Evolutionary conservation across 371 early-diverging fungal species (phyloP).

Genomic region (Zychaea mexicana): DNA sequence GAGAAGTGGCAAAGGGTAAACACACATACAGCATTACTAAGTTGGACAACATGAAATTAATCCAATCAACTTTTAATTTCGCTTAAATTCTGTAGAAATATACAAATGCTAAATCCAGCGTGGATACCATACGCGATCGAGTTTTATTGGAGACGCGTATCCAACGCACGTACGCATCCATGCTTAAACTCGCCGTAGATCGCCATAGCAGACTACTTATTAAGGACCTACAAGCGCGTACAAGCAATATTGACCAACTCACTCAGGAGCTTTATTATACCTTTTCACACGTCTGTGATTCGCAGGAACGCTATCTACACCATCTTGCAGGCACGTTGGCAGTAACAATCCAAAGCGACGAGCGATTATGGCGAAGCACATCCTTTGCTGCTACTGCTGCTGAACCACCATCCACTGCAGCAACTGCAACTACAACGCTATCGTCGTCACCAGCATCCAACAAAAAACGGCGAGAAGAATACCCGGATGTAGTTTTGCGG

Average conservation of each 20-base stretch:
- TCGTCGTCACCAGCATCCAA: not conserved
- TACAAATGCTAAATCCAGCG: not conserved
- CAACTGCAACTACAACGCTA: not conserved
- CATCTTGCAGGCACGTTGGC: conserved; percentile 29
- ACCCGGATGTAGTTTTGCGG: not conserved
- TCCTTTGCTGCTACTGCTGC: not conserved
- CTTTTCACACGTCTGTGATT: conserved; percentile 10
- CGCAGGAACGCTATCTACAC: conserved; percentile 15
- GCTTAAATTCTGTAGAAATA: conserved; percentile 8
- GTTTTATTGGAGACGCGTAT: conserved; percentile 13
- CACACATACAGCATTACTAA: no score
- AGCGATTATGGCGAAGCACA: no score
- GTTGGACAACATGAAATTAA: no score
- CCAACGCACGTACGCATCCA: conserved; percentile 11
- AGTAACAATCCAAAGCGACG: not conserved
- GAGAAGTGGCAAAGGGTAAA: not conserved
- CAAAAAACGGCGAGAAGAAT: not conserved
- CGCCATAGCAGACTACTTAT: not conserved
- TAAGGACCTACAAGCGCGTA: not conserved
- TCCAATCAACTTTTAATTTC: no score
- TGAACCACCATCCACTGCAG: not conserved
- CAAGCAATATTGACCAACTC: conserved; percentile 10
- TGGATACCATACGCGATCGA: conserved; percentile 6
- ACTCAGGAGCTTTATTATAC: conserved; percentile 11
- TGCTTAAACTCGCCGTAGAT: conserved; percentile 9